These are phyloP conservation scores for Yamadazyma sp. DNA, from an alignment of 1,139 yeast species.

Conservation along the genomic window DNA sequence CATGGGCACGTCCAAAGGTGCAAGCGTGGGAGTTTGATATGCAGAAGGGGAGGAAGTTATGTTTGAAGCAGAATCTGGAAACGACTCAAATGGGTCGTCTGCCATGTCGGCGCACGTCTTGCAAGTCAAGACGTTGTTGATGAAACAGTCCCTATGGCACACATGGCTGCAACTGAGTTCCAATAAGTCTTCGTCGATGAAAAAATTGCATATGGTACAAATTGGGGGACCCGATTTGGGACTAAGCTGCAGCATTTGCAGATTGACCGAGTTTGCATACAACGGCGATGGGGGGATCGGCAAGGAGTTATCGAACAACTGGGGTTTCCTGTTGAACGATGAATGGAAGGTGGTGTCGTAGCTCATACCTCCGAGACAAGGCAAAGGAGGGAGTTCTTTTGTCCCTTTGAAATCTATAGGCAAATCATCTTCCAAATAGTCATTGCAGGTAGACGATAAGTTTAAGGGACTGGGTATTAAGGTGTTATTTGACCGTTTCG, in stretches of 20 bases:
- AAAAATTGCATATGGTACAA: constrained; percentile 34
- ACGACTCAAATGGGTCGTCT: no score
- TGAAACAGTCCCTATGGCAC: constrained; percentile 32
- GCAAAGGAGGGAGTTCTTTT: constrained; percentile 4
- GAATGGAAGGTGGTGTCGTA: background rate
- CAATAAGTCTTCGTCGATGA: constrained; percentile 26
- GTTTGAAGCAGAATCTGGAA: no score
- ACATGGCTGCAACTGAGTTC: constrained; percentile 28
- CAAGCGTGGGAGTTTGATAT: constrained; percentile 12
- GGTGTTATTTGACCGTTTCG: constrained; percentile 9
- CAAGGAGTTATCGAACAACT: background rate
- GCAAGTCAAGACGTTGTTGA: constrained; percentile 19
- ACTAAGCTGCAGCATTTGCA: constrained; percentile 2
- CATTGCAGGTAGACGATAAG: constrained; percentile 11
- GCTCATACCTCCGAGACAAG: background rate
- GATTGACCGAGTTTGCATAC: constrained; percentile 3
- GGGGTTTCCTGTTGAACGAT: constrained; percentile 1
- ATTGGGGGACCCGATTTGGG: constrained; percentile 6
- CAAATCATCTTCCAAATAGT: constrained; percentile 7
- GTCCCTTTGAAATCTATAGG: constrained; percentile 9
- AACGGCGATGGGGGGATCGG: constrained; percentile 6
- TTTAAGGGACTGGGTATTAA: constrained; percentile 17
- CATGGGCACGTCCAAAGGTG: constrained; percentile 20
- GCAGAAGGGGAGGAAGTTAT: background rate
- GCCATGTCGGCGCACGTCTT: constrained; percentile 16